Base-by-base conservation (phyloP, 805 yeast species). In the Starmerella floricola region DNA sequence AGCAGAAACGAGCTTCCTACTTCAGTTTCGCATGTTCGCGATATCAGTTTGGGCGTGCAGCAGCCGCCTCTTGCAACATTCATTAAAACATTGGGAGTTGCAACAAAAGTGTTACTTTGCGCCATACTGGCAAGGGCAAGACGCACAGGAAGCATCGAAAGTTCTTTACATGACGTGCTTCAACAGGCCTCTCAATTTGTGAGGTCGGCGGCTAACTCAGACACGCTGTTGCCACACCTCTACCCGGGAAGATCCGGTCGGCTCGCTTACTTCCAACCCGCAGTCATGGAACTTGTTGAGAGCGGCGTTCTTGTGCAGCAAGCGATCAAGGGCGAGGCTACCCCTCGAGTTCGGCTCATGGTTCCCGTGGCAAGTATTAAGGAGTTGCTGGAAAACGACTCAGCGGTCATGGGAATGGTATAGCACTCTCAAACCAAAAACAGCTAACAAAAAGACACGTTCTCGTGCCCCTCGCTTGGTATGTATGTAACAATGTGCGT, bases 1-100 rank as follows among this genome's bases (percentile, higher is more conserved):
- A 44, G 37, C 3, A 39, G 36, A n/a, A 28, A 34, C 4, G 40
- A 21, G 10, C 87, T 86, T 6, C 73, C 73, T 26, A 81, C 85
- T 17, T 65, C 68, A 13, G 37, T 44, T 12, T 26, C 43, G 10
- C 94, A 86, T 60, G 76, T 88, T 16, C 74, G 80, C 59, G 72
- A 70, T 50, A 95, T 95, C 0, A 77, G 84, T 30, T 71, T 73
- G 49, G 95, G 84, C 58, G 73, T 93, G 0, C 76, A 84, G 5
- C 72, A 72, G 45, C 76, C 94, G 0, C 94, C 95, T 0, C 64
- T 75, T n/a, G 59, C 74, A 0, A 68, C 64, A 41, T 81, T 72
- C 51, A 60, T 91, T 17, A 57, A 63, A 20, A 64, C 74, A 0
- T 62, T 85, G 20, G 69, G 95, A 2, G 73, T 82, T 50, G 69